Conservation (phyloP, 2,329 filamentous ascomycete species). For the Fusarium irregulare region DNA sequence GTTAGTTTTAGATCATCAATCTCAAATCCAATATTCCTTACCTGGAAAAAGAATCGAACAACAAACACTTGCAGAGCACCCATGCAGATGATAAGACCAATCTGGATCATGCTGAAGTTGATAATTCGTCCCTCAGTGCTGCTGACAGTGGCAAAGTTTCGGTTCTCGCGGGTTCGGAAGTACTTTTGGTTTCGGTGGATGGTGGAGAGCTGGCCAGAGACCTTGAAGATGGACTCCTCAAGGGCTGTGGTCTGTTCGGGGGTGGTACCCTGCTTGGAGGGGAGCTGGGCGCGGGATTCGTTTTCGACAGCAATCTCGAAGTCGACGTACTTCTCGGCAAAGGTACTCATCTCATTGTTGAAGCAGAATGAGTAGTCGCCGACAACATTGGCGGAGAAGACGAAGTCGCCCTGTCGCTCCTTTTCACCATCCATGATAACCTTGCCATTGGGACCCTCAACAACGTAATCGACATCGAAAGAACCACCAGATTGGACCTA, state of each 20-base stretch:
- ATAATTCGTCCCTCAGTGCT: slow-evolving; percentile 96
- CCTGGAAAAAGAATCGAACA: slow-evolving; percentile 99
- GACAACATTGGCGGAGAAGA: slow-evolving; percentile 88
- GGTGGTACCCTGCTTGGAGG: slow-evolving; percentile 86
- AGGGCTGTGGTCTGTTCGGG: slow-evolving; percentile 89
- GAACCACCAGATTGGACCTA: slow-evolving; percentile 98
- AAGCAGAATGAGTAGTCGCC: slow-evolving; percentile 99
- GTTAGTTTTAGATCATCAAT: slow-evolving; percentile 13
- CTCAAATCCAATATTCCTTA: slow-evolving; percentile 45
- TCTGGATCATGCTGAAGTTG: slow-evolving; percentile 96
- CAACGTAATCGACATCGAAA: slow-evolving; percentile 95
- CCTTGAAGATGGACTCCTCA: slow-evolving; percentile 95
- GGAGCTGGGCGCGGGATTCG: slow-evolving; percentile 82
- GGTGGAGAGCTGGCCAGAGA: slow-evolving; percentile 91
- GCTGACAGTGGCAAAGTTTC: slow-evolving; percentile 97
- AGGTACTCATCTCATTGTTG: slow-evolving; percentile 98
- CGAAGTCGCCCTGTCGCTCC: slow-evolving; percentile 95
- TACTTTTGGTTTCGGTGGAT: slow-evolving; percentile 99
- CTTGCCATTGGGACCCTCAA: slow-evolving; percentile 83
- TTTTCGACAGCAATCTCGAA: slow-evolving; percentile 98
- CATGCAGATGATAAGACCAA: slow-evolving; percentile 92
- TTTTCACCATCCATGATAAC: slow-evolving; percentile 87
- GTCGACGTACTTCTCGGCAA: slow-evolving; percentile 96
- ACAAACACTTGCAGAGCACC: slow-evolving; percentile 96
- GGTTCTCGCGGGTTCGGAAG: slow-evolving; percentile 98